Base-by-base conservation (phyloP, 169 alveolate species). In the Cryptosporidium parvum region DNA sequence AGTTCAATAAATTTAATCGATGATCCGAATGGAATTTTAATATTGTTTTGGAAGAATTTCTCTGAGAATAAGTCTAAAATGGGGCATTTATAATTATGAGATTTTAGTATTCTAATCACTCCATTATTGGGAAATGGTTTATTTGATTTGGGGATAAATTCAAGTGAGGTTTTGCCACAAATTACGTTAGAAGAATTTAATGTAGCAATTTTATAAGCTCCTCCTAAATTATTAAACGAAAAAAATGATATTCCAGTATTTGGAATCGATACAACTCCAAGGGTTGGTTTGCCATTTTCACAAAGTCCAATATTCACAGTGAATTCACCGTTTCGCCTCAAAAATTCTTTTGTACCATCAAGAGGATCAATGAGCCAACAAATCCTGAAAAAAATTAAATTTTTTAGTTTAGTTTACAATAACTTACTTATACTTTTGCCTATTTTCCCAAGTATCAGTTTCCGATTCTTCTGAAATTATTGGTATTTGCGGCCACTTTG, bases 291-390 rank as follows among this genome's bases (percentile, higher is more conserved):
- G n/a, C 75, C 89, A 26, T 48, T 6, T 23, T 75, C 85, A 85
- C 92, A 71, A 18, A 92, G 61, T 3, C 93, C 94, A 35, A 92
- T 42, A 59, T 92, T 92, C 33, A 92, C 92, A 3, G 93, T 84
- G 65, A 92, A 92, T 52, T 92, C 91, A 5, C 94, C 94, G 42
- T 72, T 92, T 21, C 91, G 86, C 44, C 84, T 84, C 37, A 92
- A 45, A 56, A 92, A 92, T 68, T 92, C 94, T 23, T 92, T 92
- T n/a, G 94, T 92, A 3, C 94, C 94, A 52, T 92, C 94, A 18
- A 92, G 91, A 2, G 94, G 94, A 67, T 92, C 94, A 3, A 92
- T 61, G 26, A 86, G 70, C 93, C 93, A 92, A 52, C 85, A 86
- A 9, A 58, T 10, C 69, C 89, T 80, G 26, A 26, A 18, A 62